A percentile compares a stretch with the other conserved stretches of the same genome.
phyloP scores from a whole-genome alignment of 1,139 yeast genomes.

The Citeromyces siamensis region DNA sequence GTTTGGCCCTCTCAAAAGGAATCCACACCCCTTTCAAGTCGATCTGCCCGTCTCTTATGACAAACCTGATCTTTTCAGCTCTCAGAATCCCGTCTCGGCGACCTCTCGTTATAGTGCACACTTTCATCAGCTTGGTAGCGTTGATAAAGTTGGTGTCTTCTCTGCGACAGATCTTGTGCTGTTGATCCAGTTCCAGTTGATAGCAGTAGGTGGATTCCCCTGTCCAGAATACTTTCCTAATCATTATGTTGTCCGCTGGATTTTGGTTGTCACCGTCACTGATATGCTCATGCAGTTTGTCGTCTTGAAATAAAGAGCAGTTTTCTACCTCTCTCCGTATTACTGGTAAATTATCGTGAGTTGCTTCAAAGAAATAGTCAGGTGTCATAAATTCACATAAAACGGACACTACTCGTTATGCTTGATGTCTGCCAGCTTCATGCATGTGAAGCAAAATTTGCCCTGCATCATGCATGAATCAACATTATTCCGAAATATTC shows the following conservation, averaged over 20 bases:
- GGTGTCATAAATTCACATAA: too few relatives aligned
- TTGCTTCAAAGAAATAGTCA: background rate
- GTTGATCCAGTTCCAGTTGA: slow-evolving; percentile 34
- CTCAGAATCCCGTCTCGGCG: slow-evolving; percentile 43
- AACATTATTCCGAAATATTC: too few relatives aligned
- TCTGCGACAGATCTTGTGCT: slow-evolving; percentile 16
- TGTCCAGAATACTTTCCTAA: slow-evolving; percentile 22
- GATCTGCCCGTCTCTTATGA: slow-evolving; percentile 41
- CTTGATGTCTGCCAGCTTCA: too few relatives aligned
- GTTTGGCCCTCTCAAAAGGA: slow-evolving; percentile 39
- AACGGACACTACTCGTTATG: too few relatives aligned
- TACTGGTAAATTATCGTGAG: slow-evolving; percentile 1
- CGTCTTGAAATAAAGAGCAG: background rate
- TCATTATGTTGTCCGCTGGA: background rate
- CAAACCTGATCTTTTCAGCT: slow-evolving; percentile 29
- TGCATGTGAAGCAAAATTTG: too few relatives aligned
- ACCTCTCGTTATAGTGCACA: slow-evolving; percentile 46
- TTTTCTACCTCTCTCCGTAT: background rate
- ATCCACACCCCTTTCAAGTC: slow-evolving; percentile 47
- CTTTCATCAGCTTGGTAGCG: slow-evolving; percentile 43
- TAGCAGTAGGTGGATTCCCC: slow-evolving; percentile 34
- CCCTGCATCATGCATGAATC: too few relatives aligned
- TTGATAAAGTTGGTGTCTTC: slow-evolving; percentile 39
- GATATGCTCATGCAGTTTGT: background rate
- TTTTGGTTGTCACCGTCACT: background rate